Percentiles rank a stretch among this genome's conserved stretches.
Conservation (phyloP, 495 filamentous ascomycete species). For the Mycothermus thermophilus region DNA sequence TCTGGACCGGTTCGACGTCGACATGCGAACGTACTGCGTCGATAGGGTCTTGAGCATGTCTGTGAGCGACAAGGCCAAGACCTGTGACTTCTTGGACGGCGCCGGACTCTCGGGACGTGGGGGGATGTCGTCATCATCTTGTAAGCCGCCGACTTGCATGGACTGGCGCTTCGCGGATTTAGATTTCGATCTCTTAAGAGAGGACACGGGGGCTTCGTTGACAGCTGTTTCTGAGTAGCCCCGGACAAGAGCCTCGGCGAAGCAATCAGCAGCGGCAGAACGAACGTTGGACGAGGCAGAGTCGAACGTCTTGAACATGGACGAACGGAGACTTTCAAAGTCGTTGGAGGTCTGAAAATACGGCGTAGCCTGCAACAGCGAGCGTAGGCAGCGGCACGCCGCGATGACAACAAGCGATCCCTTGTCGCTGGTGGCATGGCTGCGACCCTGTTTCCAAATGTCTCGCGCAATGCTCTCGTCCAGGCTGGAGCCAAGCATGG, state of each 20-base stretch:
- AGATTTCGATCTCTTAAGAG: constrained; percentile 61
- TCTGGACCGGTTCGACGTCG: constrained; percentile 66
- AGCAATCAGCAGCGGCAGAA: constrained; percentile 74
- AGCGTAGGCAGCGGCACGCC: constrained; percentile 68
- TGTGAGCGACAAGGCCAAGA: constrained; percentile 57
- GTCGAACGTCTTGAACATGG: constrained; percentile 76
- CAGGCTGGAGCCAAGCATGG: constrained; percentile 56
- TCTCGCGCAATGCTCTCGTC: constrained; percentile 81
- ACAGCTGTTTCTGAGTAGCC: constrained; percentile 53
- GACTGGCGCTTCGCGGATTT: constrained; percentile 55
- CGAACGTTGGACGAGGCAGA: constrained; percentile 58
- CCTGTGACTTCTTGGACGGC: constrained; percentile 49
- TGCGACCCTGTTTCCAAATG: constrained; percentile 83
- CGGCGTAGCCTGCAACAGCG: constrained; percentile 51
- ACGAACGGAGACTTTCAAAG: constrained; percentile 69
- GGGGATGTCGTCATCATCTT: constrained; percentile 63
- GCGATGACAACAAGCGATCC: constrained; percentile 65
- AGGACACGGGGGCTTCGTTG: constrained; percentile 39
- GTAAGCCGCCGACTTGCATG: constrained; percentile 30
- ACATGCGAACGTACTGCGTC: constrained; percentile 62
- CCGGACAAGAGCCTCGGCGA: constrained; percentile 66
- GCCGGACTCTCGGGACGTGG: constrained; percentile 62
- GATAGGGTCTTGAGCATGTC: constrained; percentile 76
- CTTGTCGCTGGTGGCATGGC: constrained; percentile 64
- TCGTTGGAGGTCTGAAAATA: constrained; percentile 87